phyloP scores from a whole-genome alignment of 768 basidiomycete species.

The Phaeotremella skinneri region DNA sequence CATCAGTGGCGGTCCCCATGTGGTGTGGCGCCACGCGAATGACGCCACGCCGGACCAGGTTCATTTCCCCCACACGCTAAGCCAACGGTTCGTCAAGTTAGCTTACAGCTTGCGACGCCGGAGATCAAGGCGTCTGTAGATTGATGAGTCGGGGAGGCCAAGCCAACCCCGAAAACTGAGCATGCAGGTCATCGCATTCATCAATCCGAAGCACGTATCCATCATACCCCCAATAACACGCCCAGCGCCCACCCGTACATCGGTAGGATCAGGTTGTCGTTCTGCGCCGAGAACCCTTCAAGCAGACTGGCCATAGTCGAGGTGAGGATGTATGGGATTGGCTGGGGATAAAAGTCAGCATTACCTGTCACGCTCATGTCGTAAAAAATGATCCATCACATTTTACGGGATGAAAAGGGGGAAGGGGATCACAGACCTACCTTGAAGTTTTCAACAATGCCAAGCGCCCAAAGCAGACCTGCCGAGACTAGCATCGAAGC shows the following conservation, averaged over 20 bases:
- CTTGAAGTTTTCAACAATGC: conserved; percentile 71
- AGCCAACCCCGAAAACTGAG: no score
- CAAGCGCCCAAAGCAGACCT: conserved; percentile 67
- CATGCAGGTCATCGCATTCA: no score
- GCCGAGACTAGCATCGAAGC: conserved; percentile 67
- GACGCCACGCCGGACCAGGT: no score
- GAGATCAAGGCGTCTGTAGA: no score
- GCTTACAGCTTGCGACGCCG: no score
- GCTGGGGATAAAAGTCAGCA: conserved; percentile 60
- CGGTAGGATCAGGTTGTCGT: conserved; percentile 96
- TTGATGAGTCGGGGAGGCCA: no score
- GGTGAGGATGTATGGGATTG: conserved; percentile 64
- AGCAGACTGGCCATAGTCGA: conserved; percentile 67
- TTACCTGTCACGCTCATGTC: conserved; percentile 16
- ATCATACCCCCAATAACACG: conserved; percentile 59
- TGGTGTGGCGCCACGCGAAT: no score
- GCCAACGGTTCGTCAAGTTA: no score
- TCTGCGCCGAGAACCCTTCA: conserved; percentile 91
- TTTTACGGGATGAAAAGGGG: not conserved
- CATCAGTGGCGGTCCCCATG: no score
- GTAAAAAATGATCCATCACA: not conserved
- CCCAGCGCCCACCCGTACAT: conserved; percentile 91
- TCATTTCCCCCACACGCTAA: no score
- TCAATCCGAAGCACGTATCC: no score
- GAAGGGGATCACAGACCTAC: conserved; percentile 56